Conservation (phyloP, 208 protist genomes). For the Balamuthia mandrillaris region DNA sequence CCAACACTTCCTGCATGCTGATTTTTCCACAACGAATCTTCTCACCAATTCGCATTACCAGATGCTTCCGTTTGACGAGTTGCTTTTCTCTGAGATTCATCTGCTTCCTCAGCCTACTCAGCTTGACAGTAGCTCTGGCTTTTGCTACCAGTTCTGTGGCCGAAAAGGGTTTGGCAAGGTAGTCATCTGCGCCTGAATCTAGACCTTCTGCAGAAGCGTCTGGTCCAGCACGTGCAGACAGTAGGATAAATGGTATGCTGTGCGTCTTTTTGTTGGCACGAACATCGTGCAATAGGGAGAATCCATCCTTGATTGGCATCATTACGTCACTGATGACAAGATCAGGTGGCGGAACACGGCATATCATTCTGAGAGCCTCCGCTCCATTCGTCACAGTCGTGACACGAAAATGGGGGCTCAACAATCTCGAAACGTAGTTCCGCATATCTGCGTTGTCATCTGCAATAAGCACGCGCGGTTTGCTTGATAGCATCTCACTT, state of each 20-base stretch:
- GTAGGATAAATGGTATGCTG: conserved; percentile 39
- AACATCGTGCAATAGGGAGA: conserved; percentile 3
- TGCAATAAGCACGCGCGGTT: background rate
- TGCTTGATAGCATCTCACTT: too few relatives aligned
- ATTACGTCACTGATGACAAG: conserved; percentile 44
- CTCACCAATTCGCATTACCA: too few relatives aligned
- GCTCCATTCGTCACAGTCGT: conserved; percentile 9
- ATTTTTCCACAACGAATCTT: too few relatives aligned
- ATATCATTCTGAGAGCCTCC: too few relatives aligned
- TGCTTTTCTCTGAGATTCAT: too few relatives aligned
- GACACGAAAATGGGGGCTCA: conserved; percentile 1
- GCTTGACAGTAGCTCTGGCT: too few relatives aligned
- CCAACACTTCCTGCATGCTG: too few relatives aligned
- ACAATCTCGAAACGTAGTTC: conserved; percentile 21
- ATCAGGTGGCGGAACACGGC: too few relatives aligned
- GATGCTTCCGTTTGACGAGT: too few relatives aligned
- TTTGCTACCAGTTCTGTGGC: conserved; percentile 14
- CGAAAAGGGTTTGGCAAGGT: conserved; percentile 46
- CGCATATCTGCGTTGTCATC: conserved; percentile 47
- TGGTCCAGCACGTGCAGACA: conserved; percentile 44
- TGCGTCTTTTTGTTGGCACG: background rate
- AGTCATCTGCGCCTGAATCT: conserved; percentile 41
- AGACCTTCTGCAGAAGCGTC: conserved; percentile 32
- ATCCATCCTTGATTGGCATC: conserved; percentile 48
- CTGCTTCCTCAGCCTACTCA: too few relatives aligned